Conservation (phyloP, 1,139 yeast species). For the Casaregolazyma suthepensis region DNA sequence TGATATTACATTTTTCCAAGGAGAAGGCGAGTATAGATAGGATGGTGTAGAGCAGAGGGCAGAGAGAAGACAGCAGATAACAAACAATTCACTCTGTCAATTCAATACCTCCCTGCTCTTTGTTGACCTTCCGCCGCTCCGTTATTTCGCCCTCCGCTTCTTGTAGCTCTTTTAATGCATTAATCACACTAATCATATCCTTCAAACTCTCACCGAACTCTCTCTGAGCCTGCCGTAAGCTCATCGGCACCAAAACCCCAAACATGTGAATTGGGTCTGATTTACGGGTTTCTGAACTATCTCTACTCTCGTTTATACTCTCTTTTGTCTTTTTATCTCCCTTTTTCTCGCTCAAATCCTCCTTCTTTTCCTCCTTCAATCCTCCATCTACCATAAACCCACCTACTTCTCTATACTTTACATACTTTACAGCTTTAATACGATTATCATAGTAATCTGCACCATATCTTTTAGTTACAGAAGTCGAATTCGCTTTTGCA, state of each 20-base stretch:
- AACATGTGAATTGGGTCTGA: constrained; percentile 45
- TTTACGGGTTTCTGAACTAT: neutral
- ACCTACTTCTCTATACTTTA: constrained; percentile 6
- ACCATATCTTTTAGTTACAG: constrained; percentile 23
- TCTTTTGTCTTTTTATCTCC: neutral
- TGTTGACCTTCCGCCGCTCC: neutral
- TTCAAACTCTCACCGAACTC: constrained; percentile 34
- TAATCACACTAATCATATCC: constrained; percentile 30
- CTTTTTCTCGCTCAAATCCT: neutral
- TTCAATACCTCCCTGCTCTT: neutral
- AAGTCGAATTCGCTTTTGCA: constrained; percentile 30
- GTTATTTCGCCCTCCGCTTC: constrained; percentile 10
- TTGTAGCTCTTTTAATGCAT: constrained; percentile 21
- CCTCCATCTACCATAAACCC: neutral
- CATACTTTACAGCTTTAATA: constrained; percentile 22
- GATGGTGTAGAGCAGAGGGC: neutral
- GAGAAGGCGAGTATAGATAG: constrained; percentile 39
- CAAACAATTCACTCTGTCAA: no score
- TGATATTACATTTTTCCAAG: constrained; percentile 57
- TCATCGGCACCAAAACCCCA: constrained; percentile 45
- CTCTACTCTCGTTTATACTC: neutral
- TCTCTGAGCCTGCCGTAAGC: constrained; percentile 38
- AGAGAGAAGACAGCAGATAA: no score
- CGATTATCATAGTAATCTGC: constrained; percentile 29
- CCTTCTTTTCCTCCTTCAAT: neutral